Evolutionary conservation across 169 alveolate genomes (phyloP).

Genomic region (Toxoplasma gondii): DNA sequence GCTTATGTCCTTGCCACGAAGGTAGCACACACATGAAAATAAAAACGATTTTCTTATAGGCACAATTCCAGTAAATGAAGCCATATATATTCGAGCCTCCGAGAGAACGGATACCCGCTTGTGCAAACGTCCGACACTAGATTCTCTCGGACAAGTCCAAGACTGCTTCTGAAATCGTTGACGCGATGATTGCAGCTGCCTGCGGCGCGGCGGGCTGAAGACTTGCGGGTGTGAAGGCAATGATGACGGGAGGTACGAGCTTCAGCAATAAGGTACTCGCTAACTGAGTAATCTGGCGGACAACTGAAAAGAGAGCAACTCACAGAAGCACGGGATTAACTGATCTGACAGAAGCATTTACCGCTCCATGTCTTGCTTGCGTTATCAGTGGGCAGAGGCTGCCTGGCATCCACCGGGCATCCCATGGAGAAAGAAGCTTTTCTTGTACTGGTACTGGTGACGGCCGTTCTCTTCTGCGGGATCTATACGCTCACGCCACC

Average conservation of each 20-base stretch:
- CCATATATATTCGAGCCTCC: not conserved
- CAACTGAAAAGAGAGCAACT: not conserved
- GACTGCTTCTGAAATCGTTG: not conserved
- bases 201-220: not conserved
- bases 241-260: not conserved
- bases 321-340: not conserved
- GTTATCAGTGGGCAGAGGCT: not conserved
- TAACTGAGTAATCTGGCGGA: not conserved
- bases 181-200: not conserved
- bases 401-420: not conserved
- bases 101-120: not conserved
- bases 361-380: not conserved
- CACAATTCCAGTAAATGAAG: no score
- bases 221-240: not conserved
- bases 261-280: not conserved
- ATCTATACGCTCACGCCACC: slow-evolving; percentile 1
- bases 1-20: no score
- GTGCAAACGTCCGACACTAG: not conserved
- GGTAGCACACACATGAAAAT: no score
- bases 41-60: no score
- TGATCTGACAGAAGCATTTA: not conserved
- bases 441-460: not conserved
- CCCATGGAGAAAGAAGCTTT: not conserved
- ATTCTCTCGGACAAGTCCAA: not conserved
- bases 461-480: not conserved